These are phyloP conservation scores for Penicillium diatomitis DNA, from an alignment of 495 filamentous ascomycete genomes.

Conservation along the genomic window DNA sequence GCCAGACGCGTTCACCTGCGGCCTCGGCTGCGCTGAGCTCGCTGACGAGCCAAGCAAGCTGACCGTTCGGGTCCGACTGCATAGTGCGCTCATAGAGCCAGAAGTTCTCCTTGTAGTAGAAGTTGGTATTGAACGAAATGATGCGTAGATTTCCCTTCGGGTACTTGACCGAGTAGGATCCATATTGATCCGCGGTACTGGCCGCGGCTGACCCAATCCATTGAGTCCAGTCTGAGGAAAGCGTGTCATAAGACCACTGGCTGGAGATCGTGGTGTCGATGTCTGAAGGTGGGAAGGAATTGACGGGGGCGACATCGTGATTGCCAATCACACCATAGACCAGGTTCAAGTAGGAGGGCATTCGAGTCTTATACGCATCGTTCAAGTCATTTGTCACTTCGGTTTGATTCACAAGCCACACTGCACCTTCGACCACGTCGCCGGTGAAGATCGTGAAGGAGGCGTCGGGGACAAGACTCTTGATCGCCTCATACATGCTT, in stretches of 20 bases:
- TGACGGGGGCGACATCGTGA: conserved; percentile 45
- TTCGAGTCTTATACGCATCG: conserved; percentile 27
- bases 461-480: conserved; percentile 10
- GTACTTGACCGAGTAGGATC: conserved; percentile 39
- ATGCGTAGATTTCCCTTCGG: conserved; percentile 36
- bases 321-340: conserved; percentile 45
- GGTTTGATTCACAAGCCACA: conserved; percentile 21
- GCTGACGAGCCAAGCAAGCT: conserved; percentile 41
- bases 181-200: conserved; percentile 30
- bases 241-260: conserved; percentile 44
- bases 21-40: conserved; percentile 44
- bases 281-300: conserved; percentile 35
- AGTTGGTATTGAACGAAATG: conserved; percentile 47
- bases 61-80: conserved; percentile 37
- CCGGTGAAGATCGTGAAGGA: conserved; percentile 20
- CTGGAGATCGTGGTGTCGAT: conserved; percentile 26
- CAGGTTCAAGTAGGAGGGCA: conserved; percentile 22
- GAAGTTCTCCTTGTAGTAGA: conserved; percentile 48
- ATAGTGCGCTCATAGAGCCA: conserved; percentile 41
- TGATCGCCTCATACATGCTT: conserved; percentile 43
- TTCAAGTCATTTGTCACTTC: conserved; percentile 35
- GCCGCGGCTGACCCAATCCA: conserved; percentile 37
- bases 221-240: conserved; percentile 35
- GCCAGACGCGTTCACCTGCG: conserved; percentile 41
- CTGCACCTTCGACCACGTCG: conserved; percentile 18